Evolutionary conservation across 2,329 filamentous ascomycete genomes (phyloP).

Genomic region (Aspergillus sp.): DNA sequence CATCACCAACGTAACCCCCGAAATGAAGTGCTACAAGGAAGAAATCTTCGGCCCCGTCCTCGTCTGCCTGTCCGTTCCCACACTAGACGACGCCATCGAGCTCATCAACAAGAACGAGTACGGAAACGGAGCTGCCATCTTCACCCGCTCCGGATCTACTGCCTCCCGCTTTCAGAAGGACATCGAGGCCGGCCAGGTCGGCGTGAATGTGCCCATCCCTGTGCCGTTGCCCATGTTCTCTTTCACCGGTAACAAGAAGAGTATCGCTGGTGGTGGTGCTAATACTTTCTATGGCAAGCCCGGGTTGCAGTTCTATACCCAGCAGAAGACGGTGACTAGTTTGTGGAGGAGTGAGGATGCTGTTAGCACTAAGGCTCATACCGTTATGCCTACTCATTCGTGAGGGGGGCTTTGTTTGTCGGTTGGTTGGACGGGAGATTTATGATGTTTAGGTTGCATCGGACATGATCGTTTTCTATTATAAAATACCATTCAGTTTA

Average conservation of each 20-base stretch:
- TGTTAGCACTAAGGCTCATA: conserved; percentile 78
- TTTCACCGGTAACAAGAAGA: conserved; percentile 78
- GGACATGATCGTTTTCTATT: not conserved
- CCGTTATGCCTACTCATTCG: conserved; percentile 80
- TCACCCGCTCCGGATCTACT: conserved; percentile 63
- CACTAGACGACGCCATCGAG: conserved; percentile 63
- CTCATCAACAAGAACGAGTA: conserved; percentile 68
- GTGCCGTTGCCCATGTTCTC: conserved; percentile 64
- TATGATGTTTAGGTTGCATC: not conserved
- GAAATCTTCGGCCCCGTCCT: conserved; percentile 70
- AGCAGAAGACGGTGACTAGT: conserved; percentile 95
- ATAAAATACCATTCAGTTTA: not conserved
- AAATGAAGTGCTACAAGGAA: conserved; percentile 67
- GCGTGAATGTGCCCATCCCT: conserved; percentile 68
- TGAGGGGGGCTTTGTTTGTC: conserved; percentile 9
- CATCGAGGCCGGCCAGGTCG: conserved; percentile 66
- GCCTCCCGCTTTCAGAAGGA: conserved; percentile 65
- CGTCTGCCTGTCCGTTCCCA: conserved; percentile 61
- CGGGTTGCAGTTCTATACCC: conserved; percentile 92
- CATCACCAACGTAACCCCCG: conserved; percentile 64
- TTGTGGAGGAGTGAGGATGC: conserved; percentile 87
- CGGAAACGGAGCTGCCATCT: conserved; percentile 67
- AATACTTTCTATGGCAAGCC: conserved; percentile 95
- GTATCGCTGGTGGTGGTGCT: conserved; percentile 84
- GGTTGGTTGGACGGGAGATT: too few relatives aligned